Evolutionary conservation across 768 basidiomycete species (phyloP).

Genomic region (Termitomyces sp.): DNA sequence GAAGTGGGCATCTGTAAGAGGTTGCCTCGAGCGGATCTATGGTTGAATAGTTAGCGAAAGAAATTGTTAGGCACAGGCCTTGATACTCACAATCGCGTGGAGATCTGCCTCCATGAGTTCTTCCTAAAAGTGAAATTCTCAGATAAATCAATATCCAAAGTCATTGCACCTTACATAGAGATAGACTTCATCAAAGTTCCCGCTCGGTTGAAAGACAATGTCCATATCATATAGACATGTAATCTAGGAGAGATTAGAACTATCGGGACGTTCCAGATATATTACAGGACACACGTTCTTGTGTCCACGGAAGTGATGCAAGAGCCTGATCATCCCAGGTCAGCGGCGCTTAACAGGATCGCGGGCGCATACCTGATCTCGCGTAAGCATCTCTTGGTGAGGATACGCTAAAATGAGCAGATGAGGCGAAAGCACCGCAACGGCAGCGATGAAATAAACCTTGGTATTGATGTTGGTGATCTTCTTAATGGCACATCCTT

Average conservation of each 20-base stretch:
- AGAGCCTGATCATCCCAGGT: conserved; percentile 46
- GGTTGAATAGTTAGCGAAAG: neutral
- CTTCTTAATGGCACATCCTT: conserved; percentile 95
- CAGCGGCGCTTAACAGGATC: neutral
- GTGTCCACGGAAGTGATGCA: conserved; percentile 98
- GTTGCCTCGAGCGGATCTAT: conserved; percentile 83
- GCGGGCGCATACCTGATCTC: conserved; percentile 76
- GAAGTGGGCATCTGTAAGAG: conserved; percentile 87
- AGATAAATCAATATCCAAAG: neutral
- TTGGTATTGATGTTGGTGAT: conserved; percentile 93
- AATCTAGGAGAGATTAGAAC: conserved; percentile 50
- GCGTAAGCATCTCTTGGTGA: conserved; percentile 93
- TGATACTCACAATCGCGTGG: conserved; percentile 82
- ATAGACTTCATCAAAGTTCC: conserved; percentile 96
- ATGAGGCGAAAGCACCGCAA: neutral
- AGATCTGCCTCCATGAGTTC: conserved; percentile 99
- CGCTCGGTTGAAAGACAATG: conserved; percentile 87
- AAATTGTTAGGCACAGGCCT: neutral
- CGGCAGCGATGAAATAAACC: conserved; percentile 28
- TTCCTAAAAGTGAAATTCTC: conserved; percentile 53
- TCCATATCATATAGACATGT: conserved; percentile 99
- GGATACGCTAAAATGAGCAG: conserved; percentile 60
- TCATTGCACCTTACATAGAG: conserved; percentile 60
- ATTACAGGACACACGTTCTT: conserved; percentile 72
- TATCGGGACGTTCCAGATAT: neutral